phyloP scores from a whole-genome alignment of 2,329 filamentous ascomycete genomes.

The Myriosclerotinia scirpicola region DNA sequence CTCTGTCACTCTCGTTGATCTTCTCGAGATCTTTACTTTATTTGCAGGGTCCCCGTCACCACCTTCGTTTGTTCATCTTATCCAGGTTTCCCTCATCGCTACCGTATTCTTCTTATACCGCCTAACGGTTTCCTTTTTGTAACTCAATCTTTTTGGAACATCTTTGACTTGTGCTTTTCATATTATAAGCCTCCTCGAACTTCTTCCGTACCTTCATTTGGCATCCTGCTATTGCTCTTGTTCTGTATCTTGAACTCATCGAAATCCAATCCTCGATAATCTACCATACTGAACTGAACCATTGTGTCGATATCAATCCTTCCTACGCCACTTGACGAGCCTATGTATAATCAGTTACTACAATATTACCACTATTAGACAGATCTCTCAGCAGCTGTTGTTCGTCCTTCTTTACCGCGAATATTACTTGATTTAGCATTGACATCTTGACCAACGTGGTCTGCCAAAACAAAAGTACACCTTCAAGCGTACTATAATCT shows the following conservation, averaged over 20 bases:
- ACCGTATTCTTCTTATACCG: slow-evolving; percentile 41
- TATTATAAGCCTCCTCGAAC: slow-evolving; percentile 38
- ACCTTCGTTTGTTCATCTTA: slow-evolving; percentile 37
- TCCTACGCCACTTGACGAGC: slow-evolving; percentile 27
- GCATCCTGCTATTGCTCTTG: slow-evolving; percentile 39
- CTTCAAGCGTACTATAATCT: slow-evolving; percentile 32
- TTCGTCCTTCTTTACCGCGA: slow-evolving; percentile 42
- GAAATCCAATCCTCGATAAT: slow-evolving; percentile 32
- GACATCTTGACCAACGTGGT: slow-evolving; percentile 24
- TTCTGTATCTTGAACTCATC: slow-evolving; percentile 24
- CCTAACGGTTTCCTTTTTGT: slow-evolving; percentile 39
- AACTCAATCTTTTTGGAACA: slow-evolving; percentile 40
- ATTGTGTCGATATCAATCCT: slow-evolving; percentile 21
- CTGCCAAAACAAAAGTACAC: slow-evolving; percentile 26
- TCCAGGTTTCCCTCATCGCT: slow-evolving; percentile 37
- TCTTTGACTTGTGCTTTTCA: slow-evolving; percentile 40
- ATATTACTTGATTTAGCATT: slow-evolving; percentile 27
- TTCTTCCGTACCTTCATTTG: slow-evolving; percentile 42
- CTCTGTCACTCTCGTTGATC: slow-evolving; percentile 39
- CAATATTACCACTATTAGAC: slow-evolving; percentile 40
- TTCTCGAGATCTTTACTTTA: slow-evolving; percentile 39
- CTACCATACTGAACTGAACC: slow-evolving; percentile 28
- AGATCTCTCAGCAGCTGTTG: slow-evolving; percentile 40
- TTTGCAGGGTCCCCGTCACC: slow-evolving; percentile 41
- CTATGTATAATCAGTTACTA: slow-evolving; percentile 41